Percentiles rank a stretch among this genome's conserved stretches.
Evolutionary conservation across 352 stramenopile species (phyloP).

Genomic region (Pythium apleroticum): DNA sequence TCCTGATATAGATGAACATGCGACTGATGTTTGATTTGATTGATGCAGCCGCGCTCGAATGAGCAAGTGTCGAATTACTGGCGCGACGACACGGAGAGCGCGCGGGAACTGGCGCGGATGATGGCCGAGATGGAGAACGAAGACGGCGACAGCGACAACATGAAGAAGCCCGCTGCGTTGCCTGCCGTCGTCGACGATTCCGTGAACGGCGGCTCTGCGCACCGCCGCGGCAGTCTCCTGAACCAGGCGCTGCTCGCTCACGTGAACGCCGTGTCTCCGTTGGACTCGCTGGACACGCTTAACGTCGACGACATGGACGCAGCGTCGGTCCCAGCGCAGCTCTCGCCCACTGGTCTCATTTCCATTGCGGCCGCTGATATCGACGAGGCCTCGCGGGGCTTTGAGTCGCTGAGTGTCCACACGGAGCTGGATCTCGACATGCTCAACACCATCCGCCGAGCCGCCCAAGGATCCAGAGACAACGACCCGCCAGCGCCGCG

Average conservation of each 20-base stretch:
- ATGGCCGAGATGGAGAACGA: constrained; percentile 59
- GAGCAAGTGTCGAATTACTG: constrained; percentile 73
- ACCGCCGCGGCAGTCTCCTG: constrained; percentile 15
- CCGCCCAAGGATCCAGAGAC: neutral
- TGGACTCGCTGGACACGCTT: constrained; percentile 39
- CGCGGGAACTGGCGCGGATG: constrained; percentile 55
- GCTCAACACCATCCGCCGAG: constrained; percentile 52
- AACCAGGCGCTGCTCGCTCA: constrained; percentile 32
- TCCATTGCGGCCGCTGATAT: constrained; percentile 84
- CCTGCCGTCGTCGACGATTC: constrained; percentile 29
- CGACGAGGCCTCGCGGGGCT: constrained; percentile 53
- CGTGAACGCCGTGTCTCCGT: constrained; percentile 18
- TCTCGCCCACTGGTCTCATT: constrained; percentile 76
- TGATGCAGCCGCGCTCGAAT: constrained; percentile 56
- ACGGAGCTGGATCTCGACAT: constrained; percentile 65
- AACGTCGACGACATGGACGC: constrained; percentile 50
- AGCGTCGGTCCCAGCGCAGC: constrained; percentile 47
- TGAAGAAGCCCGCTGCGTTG: constrained; percentile 50
- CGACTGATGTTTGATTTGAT: neutral
- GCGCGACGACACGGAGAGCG: constrained; percentile 72
- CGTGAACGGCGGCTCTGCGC: neutral
- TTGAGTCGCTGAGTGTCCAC: constrained; percentile 29
- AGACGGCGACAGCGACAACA: constrained; percentile 32
- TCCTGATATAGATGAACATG: neutral
- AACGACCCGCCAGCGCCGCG: constrained; percentile 3